Evolutionary conservation across 2,329 filamentous ascomycete species (phyloP).

Genomic region (Xylogone sp.): DNA sequence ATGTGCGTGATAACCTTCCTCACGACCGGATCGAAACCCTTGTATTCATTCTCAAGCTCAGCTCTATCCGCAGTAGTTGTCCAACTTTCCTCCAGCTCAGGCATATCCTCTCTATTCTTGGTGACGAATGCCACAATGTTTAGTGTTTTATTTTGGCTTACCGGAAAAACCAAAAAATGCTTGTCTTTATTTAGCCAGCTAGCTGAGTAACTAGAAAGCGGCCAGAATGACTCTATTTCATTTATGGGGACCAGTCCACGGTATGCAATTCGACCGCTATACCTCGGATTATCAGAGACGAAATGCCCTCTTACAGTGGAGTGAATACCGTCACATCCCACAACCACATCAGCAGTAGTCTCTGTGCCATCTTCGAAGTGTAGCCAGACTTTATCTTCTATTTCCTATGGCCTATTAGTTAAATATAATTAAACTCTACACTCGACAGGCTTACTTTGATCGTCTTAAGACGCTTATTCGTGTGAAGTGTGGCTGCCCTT

Average conservation of each 20-base stretch:
- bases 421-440: background rate
- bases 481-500: constrained; percentile 22
- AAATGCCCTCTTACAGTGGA: constrained; percentile 4
- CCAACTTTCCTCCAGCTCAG: constrained; percentile 32
- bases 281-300: constrained; percentile 13
- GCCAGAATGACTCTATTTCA: constrained; percentile 16
- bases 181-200: constrained; percentile 1
- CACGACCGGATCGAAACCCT: background rate
- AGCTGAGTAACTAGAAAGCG: constrained; percentile 18
- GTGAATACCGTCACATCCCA: constrained; percentile 10
- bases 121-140: constrained; percentile 34
- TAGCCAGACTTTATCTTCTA: background rate
- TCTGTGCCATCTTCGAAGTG: constrained; percentile 3
- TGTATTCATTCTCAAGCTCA: constrained; percentile 3
- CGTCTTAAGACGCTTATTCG: constrained; percentile 18
- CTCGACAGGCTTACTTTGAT: constrained; percentile 8
- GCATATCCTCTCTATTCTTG: background rate
- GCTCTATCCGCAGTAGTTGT: constrained; percentile 23
- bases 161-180: constrained; percentile 35
- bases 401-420: constrained; percentile 1
- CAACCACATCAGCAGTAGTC: constrained; percentile 2
- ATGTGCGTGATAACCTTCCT: background rate
- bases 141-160: constrained; percentile 29
- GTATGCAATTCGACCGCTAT: constrained; percentile 22
- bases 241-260: constrained; percentile 18